A percentile compares a stretch with the other conserved stretches of the same genome.
These are phyloP conservation scores for Antarctomyces pellizariae DNA, from an alignment of 495 filamentous ascomycete genomes.

Conservation along the genomic window DNA sequence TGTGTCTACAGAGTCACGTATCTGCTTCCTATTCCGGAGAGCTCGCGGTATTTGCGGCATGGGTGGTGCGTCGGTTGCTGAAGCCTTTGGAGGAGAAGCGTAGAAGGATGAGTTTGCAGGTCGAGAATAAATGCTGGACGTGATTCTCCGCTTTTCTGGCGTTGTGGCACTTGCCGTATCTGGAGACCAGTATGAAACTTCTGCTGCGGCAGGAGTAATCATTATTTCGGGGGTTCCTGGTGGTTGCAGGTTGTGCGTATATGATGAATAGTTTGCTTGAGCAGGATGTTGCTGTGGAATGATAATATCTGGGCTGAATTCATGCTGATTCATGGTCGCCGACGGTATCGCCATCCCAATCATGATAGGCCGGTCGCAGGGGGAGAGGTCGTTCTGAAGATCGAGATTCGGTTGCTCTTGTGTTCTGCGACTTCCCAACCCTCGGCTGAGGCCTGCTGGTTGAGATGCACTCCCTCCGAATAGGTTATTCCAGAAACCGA, in stretches of 20 bases:
- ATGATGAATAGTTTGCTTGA: too few relatives aligned
- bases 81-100: too few relatives aligned
- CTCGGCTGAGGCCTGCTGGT: constrained; percentile 9
- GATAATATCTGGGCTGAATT: constrained; percentile 23
- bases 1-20: too few relatives aligned
- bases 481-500: too few relatives aligned
- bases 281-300: constrained; percentile 12
- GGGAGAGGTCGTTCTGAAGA: constrained; percentile 36
- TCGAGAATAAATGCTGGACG: constrained; percentile 50
- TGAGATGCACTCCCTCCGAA: too few relatives aligned
- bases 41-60: too few relatives aligned
- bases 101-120: too few relatives aligned
- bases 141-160: too few relatives aligned
- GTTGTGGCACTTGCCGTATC: constrained; percentile 16
- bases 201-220: constrained; percentile 42
- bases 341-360: constrained; percentile 56
- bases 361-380: constrained; percentile 48
- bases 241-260: too few relatives aligned
- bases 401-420: constrained; percentile 9
- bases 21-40: too few relatives aligned
- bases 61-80: too few relatives aligned
- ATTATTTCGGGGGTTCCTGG: constrained; percentile 11
- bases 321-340: constrained; percentile 25
- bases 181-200: constrained; percentile 38
- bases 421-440: constrained; percentile 8